Conservation (phyloP, 768 basidiomycete species). For the Agaricus subrufescens region DNA sequence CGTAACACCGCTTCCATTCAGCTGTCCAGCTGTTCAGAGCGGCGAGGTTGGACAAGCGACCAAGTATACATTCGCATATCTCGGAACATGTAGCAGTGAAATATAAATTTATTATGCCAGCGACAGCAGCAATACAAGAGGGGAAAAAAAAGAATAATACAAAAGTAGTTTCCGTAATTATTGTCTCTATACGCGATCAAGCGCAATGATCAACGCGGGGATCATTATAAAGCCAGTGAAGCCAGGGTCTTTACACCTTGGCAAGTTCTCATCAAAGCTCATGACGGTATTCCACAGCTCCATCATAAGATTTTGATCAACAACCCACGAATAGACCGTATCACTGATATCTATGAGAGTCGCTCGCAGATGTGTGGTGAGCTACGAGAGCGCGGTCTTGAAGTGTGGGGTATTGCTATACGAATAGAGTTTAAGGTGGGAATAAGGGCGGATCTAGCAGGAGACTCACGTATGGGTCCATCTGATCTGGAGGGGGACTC, state of each 20-base stretch:
- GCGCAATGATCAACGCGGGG: not conserved
- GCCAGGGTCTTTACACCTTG: not conserved
- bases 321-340: not conserved
- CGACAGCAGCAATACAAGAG: not conserved
- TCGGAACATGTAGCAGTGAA: not conserved
- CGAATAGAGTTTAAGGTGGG: not conserved
- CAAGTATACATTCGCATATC: not conserved
- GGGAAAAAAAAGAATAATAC: constrained; percentile 6
- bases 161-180: constrained; percentile 6
- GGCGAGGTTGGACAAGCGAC: too few species aligned
- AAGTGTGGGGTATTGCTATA: constrained; percentile 21
- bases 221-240: not conserved
- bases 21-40: too few species aligned
- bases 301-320: constrained; percentile 3
- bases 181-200: constrained; percentile 8
- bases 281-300: constrained; percentile 1
- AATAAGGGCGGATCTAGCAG: not conserved
- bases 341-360: constrained; percentile 42
- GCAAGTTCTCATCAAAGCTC: not conserved
- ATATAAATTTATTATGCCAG: constrained; percentile 7
- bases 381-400: constrained; percentile 33
- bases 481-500: constrained; percentile 49
- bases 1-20: not conserved
- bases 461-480: constrained; percentile 63
- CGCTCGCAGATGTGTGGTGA: constrained; percentile 31